Percentiles rank a stretch among this genome's conserved stretches.
These are phyloP conservation scores for Trichoderma koningii DNA, from an alignment of 2,329 filamentous ascomycete genomes.

Conservation along the genomic window DNA sequence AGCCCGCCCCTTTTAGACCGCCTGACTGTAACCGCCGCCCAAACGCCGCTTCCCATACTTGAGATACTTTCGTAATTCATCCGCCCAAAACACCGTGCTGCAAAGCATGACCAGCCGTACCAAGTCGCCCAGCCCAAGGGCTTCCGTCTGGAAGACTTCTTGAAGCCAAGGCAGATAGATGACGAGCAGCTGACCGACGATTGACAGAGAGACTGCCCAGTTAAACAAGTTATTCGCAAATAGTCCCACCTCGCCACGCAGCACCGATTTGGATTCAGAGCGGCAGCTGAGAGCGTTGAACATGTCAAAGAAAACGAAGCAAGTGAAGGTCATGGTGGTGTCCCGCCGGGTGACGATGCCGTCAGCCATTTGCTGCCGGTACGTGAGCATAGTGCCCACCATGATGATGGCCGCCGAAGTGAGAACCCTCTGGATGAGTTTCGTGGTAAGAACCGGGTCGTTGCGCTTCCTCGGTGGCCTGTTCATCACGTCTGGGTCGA, in stretches of 20 bases:
- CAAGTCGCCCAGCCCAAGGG: constrained; percentile 73
- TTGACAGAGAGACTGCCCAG: constrained; percentile 79
- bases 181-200: constrained; percentile 84
- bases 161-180: constrained; percentile 95
- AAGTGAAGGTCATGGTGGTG: constrained; percentile 99
- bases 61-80: constrained; percentile 84
- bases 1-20: constrained; percentile 49
- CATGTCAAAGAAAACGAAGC: constrained; percentile 99
- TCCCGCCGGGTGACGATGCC: constrained; percentile 85
- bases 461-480: constrained; percentile 81
- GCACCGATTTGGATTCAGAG: constrained; percentile 84
- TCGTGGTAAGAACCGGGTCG: constrained; percentile 86
- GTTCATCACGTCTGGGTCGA: constrained; percentile 92
- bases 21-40: constrained; percentile 65
- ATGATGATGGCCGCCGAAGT: constrained; percentile 89
- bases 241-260: constrained; percentile 80
- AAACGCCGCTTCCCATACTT: constrained; percentile 60
- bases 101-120: constrained; percentile 71
- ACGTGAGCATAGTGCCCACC: constrained; percentile 86
- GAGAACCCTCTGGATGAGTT: constrained; percentile 79
- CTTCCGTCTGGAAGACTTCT: constrained; percentile 93
- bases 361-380: constrained; percentile 89
- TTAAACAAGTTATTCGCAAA: constrained; percentile 94
- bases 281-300: constrained; percentile 96
- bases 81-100: constrained; percentile 92